Base-by-base conservation (phyloP, 345 rosid genomes). In the Lepidium sativum region DNA sequence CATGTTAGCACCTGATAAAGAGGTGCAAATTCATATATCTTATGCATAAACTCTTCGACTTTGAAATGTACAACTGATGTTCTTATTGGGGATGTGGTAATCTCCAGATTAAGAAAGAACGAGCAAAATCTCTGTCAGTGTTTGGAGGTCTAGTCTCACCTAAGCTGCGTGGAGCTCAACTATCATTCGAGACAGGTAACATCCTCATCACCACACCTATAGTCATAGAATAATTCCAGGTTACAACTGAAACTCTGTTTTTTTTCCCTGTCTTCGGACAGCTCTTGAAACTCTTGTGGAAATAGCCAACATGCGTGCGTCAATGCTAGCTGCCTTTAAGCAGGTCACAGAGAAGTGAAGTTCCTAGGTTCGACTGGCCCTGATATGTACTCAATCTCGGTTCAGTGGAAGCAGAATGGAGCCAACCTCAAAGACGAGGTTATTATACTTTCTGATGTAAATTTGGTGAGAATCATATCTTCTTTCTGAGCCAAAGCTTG, bases 131-230 rank as follows among this genome's bases (percentile, higher is more conserved):
- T 27, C 66, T 90, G 20, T 81, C 89, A 0, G 69, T 90, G 47
- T 90, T 94, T 75, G 99, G 97, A 68, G 79, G 86, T 60, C 72
- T 94, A 48, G 86, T 90, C 60, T 90, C 99, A 5, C 97, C 99
- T 15, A 90, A 86, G 86, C 91, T 94, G 64, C 85, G 86, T 57
- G 61, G 85, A 16, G 72, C 95, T 21, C 99, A 94, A 76, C 62
- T 82, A 59, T 84, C 99, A 34, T 94, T 94, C 70, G 99, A 88
- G 76, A 78, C 82, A 80, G 97, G 99, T 94, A 49, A 63, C 37
- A 29, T 48, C 20, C 20, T 58, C 42, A 67, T 65, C 18, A 56
- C 44, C 39, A 59, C 52, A 47, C 43, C 39, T 59, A 18, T 37
- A 41, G 11, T 40, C 73, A 42, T 69, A 45, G 35, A 29, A 20